Evolutionary conservation across 2,329 filamentous ascomycete species (phyloP).

Genomic region (Aspergillus ochraceus): DNA sequence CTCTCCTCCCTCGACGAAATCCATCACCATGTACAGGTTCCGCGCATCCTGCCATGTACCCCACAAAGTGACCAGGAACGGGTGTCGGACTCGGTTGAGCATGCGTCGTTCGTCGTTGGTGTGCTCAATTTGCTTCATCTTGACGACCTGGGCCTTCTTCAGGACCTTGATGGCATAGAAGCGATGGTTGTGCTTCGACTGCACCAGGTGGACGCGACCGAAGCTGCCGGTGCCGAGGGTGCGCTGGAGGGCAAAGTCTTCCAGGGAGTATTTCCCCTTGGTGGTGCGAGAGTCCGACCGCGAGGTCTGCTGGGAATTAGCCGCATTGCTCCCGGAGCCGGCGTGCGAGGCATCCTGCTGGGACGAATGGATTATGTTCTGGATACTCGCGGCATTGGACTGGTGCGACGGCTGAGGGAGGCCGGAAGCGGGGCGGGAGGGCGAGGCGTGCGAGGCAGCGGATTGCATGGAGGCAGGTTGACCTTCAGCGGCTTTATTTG

Average conservation of each 20-base stretch:
- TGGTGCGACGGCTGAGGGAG: slow-evolving; percentile 42
- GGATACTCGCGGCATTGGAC: slow-evolving; percentile 77
- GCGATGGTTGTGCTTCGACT: slow-evolving; percentile 96
- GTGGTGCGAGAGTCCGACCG: slow-evolving; percentile 60
- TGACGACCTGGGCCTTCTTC: slow-evolving; percentile 97
- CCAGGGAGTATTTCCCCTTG: slow-evolving; percentile 94
- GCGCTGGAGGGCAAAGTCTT: slow-evolving; percentile 84
- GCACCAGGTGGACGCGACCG: slow-evolving; percentile 91
- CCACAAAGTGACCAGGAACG: slow-evolving; percentile 97
- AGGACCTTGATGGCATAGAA: slow-evolving; percentile 98
- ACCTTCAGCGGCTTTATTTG: slow-evolving; percentile 21
- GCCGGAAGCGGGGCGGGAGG: slow-evolving; percentile 28
- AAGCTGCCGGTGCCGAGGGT: slow-evolving; percentile 97
- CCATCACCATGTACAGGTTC: slow-evolving; percentile 99
- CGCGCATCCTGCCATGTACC: slow-evolving; percentile 94
- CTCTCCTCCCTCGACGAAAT: slow-evolving; percentile 98
- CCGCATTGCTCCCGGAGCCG: slow-evolving; percentile 26
- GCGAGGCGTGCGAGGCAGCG: slow-evolving; percentile 34
- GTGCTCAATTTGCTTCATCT: slow-evolving; percentile 99
- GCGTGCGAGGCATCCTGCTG: slow-evolving; percentile 42
- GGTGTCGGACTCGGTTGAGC: slow-evolving; percentile 95
- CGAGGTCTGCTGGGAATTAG: slow-evolving; percentile 12
- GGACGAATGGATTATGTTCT: slow-evolving; percentile 74
- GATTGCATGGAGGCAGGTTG: slow-evolving; percentile 39
- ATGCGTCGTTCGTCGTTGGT: slow-evolving; percentile 97